These are phyloP conservation scores for Conringia planisiliqua DNA, from an alignment of 345 rosid species.

Conservation along the genomic window DNA sequence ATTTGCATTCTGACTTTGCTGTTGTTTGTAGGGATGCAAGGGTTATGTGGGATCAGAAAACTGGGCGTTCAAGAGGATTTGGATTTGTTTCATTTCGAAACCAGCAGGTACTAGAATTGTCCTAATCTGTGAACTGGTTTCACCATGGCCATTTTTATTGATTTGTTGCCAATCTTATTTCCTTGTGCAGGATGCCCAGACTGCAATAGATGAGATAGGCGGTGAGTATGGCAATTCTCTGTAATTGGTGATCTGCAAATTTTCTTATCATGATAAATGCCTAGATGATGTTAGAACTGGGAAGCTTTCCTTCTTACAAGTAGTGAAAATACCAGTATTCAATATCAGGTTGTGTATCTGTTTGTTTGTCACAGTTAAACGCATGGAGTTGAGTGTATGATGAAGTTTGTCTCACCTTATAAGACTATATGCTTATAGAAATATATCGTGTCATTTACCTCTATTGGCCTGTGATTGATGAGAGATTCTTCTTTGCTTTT, in stretches of 20 bases:
- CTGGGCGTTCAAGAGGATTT: constrained; percentile 49
- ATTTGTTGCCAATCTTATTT: background rate
- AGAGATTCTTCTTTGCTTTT: background rate
- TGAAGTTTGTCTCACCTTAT: background rate
- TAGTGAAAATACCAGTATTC: background rate
- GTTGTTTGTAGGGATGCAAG: constrained; percentile 56
- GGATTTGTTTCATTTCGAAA: constrained; percentile 85
- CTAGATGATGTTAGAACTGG: background rate
- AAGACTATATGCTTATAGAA: background rate
- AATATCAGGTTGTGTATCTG: background rate
- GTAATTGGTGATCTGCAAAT: background rate
- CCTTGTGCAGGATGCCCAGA: constrained; percentile 74
- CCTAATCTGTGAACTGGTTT: background rate
- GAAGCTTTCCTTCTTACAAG: background rate
- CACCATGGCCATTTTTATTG: background rate
- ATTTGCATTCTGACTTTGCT: constrained; percentile 1
- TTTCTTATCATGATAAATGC: no score
- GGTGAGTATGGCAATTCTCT: constrained; percentile 41
- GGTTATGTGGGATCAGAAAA: constrained; percentile 50
- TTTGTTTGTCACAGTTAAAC: background rate
- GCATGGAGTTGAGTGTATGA: background rate
- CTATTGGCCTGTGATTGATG: background rate
- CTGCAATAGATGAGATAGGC: constrained; percentile 70
- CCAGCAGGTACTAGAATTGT: constrained; percentile 47
- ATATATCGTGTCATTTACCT: background rate